Evolutionary conservation across 345 rosid species (phyloP), one percentile per base, ranked within the genome.

Genomic region (Eucalyptus polybractea): DNA sequence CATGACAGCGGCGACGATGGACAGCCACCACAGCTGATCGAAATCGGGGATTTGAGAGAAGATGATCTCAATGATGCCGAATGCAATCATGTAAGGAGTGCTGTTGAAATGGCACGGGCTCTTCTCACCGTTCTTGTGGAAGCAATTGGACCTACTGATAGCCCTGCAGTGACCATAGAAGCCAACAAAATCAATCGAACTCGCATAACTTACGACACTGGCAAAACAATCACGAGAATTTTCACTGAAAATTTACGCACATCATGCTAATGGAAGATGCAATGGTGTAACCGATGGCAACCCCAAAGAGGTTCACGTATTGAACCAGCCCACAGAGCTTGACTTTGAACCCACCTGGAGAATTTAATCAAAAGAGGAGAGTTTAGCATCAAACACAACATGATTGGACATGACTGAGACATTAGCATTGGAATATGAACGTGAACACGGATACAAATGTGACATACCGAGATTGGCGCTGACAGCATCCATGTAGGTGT

Each of bases 281-380:
- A 81, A 95, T 96, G 3, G 97, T 95, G 92, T 95, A 96, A 5
- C 98, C 96, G 91, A 96, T 89, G 80, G 98, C 95, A 76, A 94
- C 92, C 80, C 98, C 98, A 89, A 96, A 95, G 81, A 96, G 96
- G 88, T 94, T 95, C 89, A 91, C 19, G 88, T 96, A 95, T 91
- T 96, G 98, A 85, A 95, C 93, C 80, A 89, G 37, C 65, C 99
- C 99, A 89, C 99, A 96, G 40, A 96, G 5, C 92, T 91, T 94
- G 60, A 93, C 95, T 86, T 94, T 90, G 72, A 89, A 44, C 7
- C 97, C 97, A 87, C 98, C 99, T 96, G 93, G 85, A 91, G 86
- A 60, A 49, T 24, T 19, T 29, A 54, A 86, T 86, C 83, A 10
- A 76, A 72, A 72, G 80, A 49, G 80, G 31, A 86, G 87, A 90